Percentiles rank a stretch among this genome's conserved stretches.
These are phyloP conservation scores for Kentomonas sorsogonicus DNA, from an alignment of 208 protist genomes.

Conservation along the genomic window DNA sequence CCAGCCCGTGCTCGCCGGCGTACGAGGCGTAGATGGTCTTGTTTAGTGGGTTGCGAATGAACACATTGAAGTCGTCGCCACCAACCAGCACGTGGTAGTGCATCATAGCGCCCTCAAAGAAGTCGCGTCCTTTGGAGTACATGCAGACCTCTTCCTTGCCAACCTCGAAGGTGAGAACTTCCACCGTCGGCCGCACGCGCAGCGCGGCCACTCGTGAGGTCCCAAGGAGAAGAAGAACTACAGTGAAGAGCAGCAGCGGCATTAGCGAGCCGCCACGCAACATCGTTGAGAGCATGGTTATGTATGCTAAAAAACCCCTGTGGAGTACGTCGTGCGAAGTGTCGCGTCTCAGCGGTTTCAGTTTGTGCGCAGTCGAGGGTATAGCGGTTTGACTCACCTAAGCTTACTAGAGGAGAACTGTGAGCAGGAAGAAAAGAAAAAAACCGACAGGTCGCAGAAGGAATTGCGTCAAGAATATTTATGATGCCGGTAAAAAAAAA, in stretches of 20 bases:
- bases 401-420: background rate
- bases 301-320: too few relatives aligned
- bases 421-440: background rate
- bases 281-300: too few relatives aligned
- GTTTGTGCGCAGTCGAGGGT: too few relatives aligned
- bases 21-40: slow-evolving; percentile 65
- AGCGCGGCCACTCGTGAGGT: slow-evolving; percentile 21
- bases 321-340: too few relatives aligned
- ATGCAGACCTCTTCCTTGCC: slow-evolving; percentile 68
- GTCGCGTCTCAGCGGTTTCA: too few relatives aligned
- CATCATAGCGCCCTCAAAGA: slow-evolving; percentile 62
- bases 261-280: background rate
- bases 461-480: too few relatives aligned
- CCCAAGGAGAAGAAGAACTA: background rate
- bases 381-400: background rate
- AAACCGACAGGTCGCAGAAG: too few relatives aligned
- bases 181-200: slow-evolving; percentile 46
- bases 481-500: too few relatives aligned
- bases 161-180: slow-evolving; percentile 49
- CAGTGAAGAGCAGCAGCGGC: background rate
- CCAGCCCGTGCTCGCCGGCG: slow-evolving; percentile 59
- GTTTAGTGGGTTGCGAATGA: slow-evolving; percentile 50
- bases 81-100: slow-evolving; percentile 68
- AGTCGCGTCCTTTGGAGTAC: slow-evolving; percentile 48
- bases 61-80: slow-evolving; percentile 66